phyloP scores from a whole-genome alignment of 139 green algal genomes.

The Chlamydomonas applanata region DNA sequence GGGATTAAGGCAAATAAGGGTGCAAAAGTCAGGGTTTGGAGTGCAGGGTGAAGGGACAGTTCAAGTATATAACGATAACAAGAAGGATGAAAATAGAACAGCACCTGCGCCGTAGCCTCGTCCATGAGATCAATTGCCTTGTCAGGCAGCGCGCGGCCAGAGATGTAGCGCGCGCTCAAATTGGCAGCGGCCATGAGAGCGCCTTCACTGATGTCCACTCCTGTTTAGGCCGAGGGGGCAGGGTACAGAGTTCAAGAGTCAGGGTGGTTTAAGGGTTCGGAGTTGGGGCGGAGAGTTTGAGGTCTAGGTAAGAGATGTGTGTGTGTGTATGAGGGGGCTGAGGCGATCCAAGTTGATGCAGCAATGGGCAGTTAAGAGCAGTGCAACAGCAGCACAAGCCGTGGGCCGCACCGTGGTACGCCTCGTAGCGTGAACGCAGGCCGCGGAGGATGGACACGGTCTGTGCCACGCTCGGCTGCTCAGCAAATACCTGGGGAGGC shows the following conservation, averaged over 20 bases:
- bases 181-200: slow-evolving; percentile 91
- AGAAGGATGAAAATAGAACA: background rate
- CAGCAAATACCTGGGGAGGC: slow-evolving; percentile 84
- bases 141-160: slow-evolving; percentile 86
- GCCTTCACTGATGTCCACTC: slow-evolving; percentile 84
- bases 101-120: slow-evolving; percentile 88
- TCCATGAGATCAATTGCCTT: slow-evolving; percentile 95
- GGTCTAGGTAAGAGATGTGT: background rate
- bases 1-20: too few relatives aligned
- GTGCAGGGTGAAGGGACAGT: too few relatives aligned
- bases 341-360: too few relatives aligned
- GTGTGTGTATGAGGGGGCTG: background rate
- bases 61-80: too few relatives aligned
- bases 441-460: slow-evolving; percentile 95
- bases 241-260: too few relatives aligned
- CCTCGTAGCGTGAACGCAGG: slow-evolving; percentile 88
- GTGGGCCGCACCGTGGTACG: slow-evolving; percentile 37
- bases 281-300: too few relatives aligned
- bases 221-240: too few relatives aligned
- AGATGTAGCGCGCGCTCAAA: slow-evolving; percentile 78
- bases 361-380: too few relatives aligned
- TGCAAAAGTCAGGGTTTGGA: too few relatives aligned
- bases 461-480: slow-evolving; percentile 81
- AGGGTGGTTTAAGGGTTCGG: too few relatives aligned
- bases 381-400: too few relatives aligned